Evolutionary conservation across 1,284 basidiomycete species (phyloP).

Genomic region (Ustanciosporium gigantosporum): DNA sequence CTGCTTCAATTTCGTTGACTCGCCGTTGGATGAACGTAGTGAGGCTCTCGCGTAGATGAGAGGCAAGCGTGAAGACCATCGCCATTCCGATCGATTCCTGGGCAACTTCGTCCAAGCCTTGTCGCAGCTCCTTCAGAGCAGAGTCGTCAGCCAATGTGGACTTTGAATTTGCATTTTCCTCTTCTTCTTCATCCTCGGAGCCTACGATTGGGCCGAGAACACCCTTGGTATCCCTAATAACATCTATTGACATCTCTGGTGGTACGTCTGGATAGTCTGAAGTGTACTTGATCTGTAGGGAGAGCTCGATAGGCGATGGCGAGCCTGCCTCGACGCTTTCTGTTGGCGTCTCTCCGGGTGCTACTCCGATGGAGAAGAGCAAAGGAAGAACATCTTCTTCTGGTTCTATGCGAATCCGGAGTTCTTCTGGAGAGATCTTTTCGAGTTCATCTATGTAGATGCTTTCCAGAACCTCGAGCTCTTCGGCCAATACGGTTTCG

Average conservation of each 20-base stretch:
- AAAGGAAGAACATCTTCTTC: constrained; percentile 72
- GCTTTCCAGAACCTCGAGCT: constrained; percentile 91
- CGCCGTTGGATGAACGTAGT: constrained; percentile 66
- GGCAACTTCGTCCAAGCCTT: constrained; percentile 71
- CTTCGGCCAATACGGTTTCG: constrained; percentile 69
- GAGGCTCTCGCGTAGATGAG: constrained; percentile 80
- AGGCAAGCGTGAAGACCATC: constrained; percentile 93
- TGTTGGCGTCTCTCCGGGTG: constrained; percentile 21
- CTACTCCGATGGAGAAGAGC: constrained; percentile 10
- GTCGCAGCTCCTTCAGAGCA: constrained; percentile 6
- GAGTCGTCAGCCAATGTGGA: background rate
- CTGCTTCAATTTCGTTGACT: constrained; percentile 67
- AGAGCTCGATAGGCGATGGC: constrained; percentile 70
- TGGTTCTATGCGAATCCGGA: constrained; percentile 85
- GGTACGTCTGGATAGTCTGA: constrained; percentile 75
- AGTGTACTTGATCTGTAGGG: constrained; percentile 73
- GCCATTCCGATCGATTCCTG: constrained; percentile 92
- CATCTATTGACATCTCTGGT: constrained; percentile 74
- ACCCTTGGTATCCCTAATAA: constrained; percentile 64
- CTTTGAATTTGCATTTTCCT: background rate
- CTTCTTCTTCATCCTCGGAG: constrained; percentile 16
- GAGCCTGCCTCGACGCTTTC: constrained; percentile 31
- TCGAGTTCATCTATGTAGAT: constrained; percentile 93
- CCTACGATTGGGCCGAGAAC: constrained; percentile 23
- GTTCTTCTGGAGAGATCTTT: constrained; percentile 81